Evolutionary conservation across 2,329 filamentous ascomycete species (phyloP), one percentile per base, ranked within the genome.

Genomic region (Cercospora citrullina): DNA sequence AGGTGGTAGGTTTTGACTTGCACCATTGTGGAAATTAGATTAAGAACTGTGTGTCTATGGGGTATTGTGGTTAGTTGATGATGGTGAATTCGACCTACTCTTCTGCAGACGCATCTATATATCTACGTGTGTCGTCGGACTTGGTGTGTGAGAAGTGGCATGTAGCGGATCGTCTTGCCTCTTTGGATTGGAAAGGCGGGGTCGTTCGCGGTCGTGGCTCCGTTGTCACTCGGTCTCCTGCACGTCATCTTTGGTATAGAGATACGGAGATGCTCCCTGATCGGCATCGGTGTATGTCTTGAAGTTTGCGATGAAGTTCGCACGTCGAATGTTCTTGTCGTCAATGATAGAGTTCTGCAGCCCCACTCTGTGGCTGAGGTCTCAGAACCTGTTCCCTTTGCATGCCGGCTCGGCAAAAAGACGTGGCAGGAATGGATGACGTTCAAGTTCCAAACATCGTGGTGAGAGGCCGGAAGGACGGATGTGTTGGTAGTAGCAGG

Each of bases 1-100:
- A 86, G 79, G 45, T 79, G 72, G 61, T 84, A 82, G 55, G 75
- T 76, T 8, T 74, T 69, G 63, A 72, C 71, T 64, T 70, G 14
- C 53, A 73, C 64, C 68, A 72, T 70, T 16, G 36, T 65, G 57
- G 4, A 36, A 5, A 28, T 53, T 8, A 5, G 5, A 53, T 53
- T 12, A 53, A 28, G 14, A 3, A 26, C 16, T 5, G 12, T 28
- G 12, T 28, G 12, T 53, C 23, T 28, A 8, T 53, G 12, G 2
- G 7, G 16, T 53, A 2, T 14, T 16, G 14, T 14, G 3, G 1
- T 23, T 28, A 1, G 7, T 53, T 12, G 14, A 28, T 28, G 48
- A 33, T 31, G 18, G 7, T 30, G 1, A 5, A 30, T 30, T 5
- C 7, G 4, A 30, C 28, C 28, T 30, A 5, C 28, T 30, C 5